Evolutionary conservation across 495 filamentous ascomycete species (phyloP).

Genomic region (Hypoxylon fragiforme): DNA sequence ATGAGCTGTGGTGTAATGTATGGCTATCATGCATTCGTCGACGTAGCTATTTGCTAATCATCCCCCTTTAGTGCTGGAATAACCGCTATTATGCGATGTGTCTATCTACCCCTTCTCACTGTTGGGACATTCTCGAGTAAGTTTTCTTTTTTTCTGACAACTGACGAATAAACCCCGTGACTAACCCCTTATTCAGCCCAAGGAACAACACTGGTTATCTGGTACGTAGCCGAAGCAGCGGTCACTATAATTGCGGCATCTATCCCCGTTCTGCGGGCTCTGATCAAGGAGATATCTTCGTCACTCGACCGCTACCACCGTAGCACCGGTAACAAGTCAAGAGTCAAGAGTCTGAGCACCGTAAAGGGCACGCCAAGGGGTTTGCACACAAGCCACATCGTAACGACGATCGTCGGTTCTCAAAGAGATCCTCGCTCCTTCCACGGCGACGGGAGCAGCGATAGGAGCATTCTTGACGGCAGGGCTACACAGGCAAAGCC

Average conservation of each 20-base stretch:
- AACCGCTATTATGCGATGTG: slow-evolving; percentile 27
- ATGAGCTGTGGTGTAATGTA: slow-evolving; percentile 48
- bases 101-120: slow-evolving; percentile 24
- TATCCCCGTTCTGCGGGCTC: slow-evolving; percentile 41
- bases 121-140: slow-evolving; percentile 26
- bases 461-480: slow-evolving; percentile 33
- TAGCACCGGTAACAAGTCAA: slow-evolving; percentile 26
- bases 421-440: slow-evolving; percentile 14
- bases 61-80: slow-evolving; percentile 24
- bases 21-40: slow-evolving; percentile 6
- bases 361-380: slow-evolving; percentile 6
- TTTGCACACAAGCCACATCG: slow-evolving; percentile 25
- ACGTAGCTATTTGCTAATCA: slow-evolving; percentile 7
- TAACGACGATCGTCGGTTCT: slow-evolving; percentile 20
- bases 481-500: slow-evolving; percentile 12
- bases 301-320: slow-evolving; percentile 23
- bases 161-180: neutral
- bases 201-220: slow-evolving; percentile 35
- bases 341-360: slow-evolving; percentile 9
- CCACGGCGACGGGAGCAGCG: slow-evolving; percentile 29
- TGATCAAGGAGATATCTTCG: slow-evolving; percentile 37
- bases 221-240: slow-evolving; percentile 40
- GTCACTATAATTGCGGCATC: slow-evolving; percentile 45
- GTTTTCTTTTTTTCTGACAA: neutral
- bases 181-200: slow-evolving; percentile 12